Evolutionary conservation across 306 rosid genomes (phyloP).

Genomic region (Corylus heterophylla): DNA sequence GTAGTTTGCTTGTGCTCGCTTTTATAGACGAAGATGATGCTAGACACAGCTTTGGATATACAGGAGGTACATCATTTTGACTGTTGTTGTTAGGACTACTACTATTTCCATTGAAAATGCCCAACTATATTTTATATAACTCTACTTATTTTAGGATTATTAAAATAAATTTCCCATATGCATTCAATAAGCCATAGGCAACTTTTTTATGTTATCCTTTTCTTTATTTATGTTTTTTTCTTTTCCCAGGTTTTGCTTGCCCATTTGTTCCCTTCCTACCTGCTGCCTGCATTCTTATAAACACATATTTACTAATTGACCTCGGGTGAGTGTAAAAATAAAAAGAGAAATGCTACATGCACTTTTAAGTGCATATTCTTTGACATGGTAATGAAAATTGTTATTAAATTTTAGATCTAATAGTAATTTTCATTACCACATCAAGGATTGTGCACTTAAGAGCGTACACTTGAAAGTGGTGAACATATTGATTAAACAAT

Average conservation of each 20-base stretch:
- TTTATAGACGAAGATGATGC: constrained; percentile 57
- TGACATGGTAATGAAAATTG: too few species aligned
- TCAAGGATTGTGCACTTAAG: too few species aligned
- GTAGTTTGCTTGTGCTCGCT: constrained; percentile 50
- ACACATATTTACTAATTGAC: constrained; percentile 61
- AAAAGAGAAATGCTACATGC: neutral
- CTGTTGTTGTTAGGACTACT: constrained; percentile 1
- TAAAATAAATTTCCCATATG: neutral
- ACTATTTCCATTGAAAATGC: neutral
- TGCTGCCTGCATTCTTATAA: constrained; percentile 65
- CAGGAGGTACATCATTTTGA: constrained; percentile 54
- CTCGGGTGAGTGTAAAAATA: constrained; percentile 59
- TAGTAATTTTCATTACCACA: too few species aligned
- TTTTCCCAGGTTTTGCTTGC: constrained; percentile 61
- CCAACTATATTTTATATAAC: neutral
- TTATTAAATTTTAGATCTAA: too few species aligned
- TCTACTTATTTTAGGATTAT: neutral
- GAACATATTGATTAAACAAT: neutral
- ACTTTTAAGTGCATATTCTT: too few species aligned
- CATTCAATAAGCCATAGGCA: constrained; percentile 6
- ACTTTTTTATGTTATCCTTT: constrained; percentile 8
- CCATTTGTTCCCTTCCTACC: constrained; percentile 74
- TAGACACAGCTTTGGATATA: constrained; percentile 64
- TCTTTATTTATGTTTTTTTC: neutral
- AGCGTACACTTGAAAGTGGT: too few species aligned